Evolutionary conservation across 1,284 basidiomycete species (phyloP), one percentile per base, ranked within the genome.

Genomic region (Pterulicium gracile): DNA sequence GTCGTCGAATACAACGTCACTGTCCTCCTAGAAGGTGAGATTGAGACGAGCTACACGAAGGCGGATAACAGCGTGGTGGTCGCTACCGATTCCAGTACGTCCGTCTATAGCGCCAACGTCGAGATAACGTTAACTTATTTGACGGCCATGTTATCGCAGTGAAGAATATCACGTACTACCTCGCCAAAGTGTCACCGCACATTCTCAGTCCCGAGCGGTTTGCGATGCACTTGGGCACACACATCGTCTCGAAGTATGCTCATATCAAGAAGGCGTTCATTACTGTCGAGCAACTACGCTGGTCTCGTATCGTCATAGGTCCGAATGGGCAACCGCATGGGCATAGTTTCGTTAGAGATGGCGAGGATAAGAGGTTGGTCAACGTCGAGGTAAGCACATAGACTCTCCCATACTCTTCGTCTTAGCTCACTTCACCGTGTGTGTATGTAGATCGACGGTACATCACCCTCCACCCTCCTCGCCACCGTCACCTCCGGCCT

Each of bases 141-240:
- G 27, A 32, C 36, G n/a, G 36, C n/a, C 4, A 39, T 5, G 13
- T 4, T 43, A 23, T 23, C 54, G 36, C 58, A 86, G 87, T 94
- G 63, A 96, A 96, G 70, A 95, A 96, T 66, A 95, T 94, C 47
- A 83, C 81, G 17, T 89, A 96, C 58, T 87, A 88, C 58, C 67
- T 93, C 34, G 89, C 92, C 27, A 95, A 95, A 64, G 75, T 79
- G 13, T 94, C 90, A 0, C 87, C 89, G 3, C 74, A 94, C 57
- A 75, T 93, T 49, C 77, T 94, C 24, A 71, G 73, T 46, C 84
- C 92, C 0, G 89, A 94, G 57, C 73, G 78, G 45, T 97, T 96
- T 58, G 92, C 88, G 0, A 70, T 96, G 12, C 88, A 95, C 56
- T 72, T 97, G 14, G 90, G 78, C 4, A 77, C 84, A 0, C 88